Evolutionary conservation across 1,139 yeast genomes (phyloP).

Genomic region (Suhomyces bolitotheri): DNA sequence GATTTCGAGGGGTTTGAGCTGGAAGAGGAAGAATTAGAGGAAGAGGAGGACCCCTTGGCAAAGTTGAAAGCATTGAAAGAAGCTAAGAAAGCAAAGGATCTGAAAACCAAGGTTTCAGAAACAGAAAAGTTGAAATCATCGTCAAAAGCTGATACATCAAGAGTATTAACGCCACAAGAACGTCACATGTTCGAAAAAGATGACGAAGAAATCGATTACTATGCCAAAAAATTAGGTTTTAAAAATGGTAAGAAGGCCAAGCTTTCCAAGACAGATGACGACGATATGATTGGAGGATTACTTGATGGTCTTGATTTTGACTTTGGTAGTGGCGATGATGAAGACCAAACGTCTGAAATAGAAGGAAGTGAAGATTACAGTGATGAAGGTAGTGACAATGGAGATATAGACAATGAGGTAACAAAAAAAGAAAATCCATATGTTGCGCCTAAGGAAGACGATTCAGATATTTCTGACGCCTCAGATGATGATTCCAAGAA

Average conservation of each 20-base stretch:
- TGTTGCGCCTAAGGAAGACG: constrained; percentile 60
- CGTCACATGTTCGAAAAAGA: constrained; percentile 55
- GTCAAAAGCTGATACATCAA: constrained; percentile 6
- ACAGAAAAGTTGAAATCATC: constrained; percentile 15
- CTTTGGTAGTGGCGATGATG: constrained; percentile 37
- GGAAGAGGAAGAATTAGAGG: constrained; percentile 16
- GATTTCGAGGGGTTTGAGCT: constrained; percentile 14
- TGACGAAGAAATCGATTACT: constrained; percentile 77
- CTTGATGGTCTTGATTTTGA: constrained; percentile 77
- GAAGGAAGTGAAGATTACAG: constrained; percentile 24
- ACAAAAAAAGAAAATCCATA: constrained; percentile 72
- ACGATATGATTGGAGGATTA: constrained; percentile 70
- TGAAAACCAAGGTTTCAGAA: constrained; percentile 7
- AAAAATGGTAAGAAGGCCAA: constrained; percentile 50
- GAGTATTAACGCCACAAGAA: constrained; percentile 37
- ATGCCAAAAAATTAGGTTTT: constrained; percentile 78
- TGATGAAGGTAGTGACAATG: constrained; percentile 20
- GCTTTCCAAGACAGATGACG: constrained; percentile 53
- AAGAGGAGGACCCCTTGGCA: constrained; percentile 21
- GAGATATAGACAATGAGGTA: constrained; percentile 24
- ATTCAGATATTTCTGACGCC: constrained; percentile 6
- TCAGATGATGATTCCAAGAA: constrained; percentile 18
- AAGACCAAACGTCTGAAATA: constrained; percentile 29
- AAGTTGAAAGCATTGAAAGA: constrained; percentile 22
- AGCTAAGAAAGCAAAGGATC: constrained; percentile 9